Evolutionary conservation across 2,329 filamentous ascomycete species (phyloP).

Genomic region (Torrubiellomyces zombiae): DNA sequence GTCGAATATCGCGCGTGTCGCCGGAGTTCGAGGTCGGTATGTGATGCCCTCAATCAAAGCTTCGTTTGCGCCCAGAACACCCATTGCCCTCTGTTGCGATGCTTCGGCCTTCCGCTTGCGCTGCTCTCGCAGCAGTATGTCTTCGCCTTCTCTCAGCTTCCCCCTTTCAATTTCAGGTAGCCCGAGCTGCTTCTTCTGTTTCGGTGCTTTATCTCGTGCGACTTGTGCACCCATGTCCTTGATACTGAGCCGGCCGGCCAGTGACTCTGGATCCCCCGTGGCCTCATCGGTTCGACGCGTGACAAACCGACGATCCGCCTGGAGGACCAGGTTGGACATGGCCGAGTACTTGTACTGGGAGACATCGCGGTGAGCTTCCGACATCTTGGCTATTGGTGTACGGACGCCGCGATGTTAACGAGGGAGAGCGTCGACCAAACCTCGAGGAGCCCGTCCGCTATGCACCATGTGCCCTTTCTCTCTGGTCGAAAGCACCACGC

Average conservation of each 20-base stretch:
- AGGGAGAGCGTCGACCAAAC: constrained; percentile 19
- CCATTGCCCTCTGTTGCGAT: constrained; percentile 50
- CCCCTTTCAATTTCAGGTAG: constrained; percentile 59
- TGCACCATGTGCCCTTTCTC: too few relatives aligned
- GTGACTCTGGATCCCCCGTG: constrained; percentile 91
- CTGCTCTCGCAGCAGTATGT: constrained; percentile 70
- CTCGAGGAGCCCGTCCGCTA: constrained; percentile 15
- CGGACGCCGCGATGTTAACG: constrained; percentile 9
- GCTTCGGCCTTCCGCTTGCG: constrained; percentile 67
- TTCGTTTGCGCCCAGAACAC: constrained; percentile 71
- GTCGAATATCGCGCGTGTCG: constrained; percentile 85
- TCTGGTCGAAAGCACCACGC: constrained; percentile 21
- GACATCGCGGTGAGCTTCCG: constrained; percentile 63
- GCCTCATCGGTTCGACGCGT: constrained; percentile 85
- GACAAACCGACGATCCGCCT: constrained; percentile 94
- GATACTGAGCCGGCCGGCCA: constrained; percentile 85
- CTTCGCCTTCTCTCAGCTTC: constrained; percentile 60
- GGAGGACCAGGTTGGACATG: constrained; percentile 99
- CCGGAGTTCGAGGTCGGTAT: constrained; percentile 81
- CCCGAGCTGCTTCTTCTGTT: constrained; percentile 58
- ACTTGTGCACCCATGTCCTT: constrained; percentile 85
- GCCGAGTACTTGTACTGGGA: constrained; percentile 98
- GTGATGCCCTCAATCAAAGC: constrained; percentile 78
- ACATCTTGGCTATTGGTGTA: constrained; percentile 37
- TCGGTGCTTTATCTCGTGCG: constrained; percentile 62